Base-by-base conservation (phyloP, 2,329 filamentous ascomycete genomes). In the Pezicula radicicola region DNA sequence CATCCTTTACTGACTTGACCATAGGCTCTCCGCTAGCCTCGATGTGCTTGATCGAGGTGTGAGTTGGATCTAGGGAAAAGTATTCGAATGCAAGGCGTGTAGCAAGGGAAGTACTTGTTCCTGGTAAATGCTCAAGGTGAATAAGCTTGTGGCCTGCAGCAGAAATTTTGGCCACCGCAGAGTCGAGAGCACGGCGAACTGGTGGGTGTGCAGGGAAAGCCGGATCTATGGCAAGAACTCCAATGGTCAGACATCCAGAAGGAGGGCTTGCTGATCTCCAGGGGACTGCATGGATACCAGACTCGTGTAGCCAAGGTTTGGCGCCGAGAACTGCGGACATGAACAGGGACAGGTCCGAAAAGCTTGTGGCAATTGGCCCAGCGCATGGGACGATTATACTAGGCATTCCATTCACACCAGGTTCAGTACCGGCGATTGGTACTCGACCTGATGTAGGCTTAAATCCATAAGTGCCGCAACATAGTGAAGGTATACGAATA, bases 401-500 rank as follows among this genome's bases (percentile, higher is more conserved):
- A 7, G 44, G 44, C 12, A 18, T 16, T 16, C 44, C 44, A 36
- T 27, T 4, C n/a, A 15, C 19, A 16, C 27, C 44, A 13, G 44
- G 44, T 44, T 43, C 60, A 19, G 47, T 28, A 13, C 41, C 45
- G 33, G 30, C 43, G 39, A 35, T 53, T 4, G 43, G 50, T 9
- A 50, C 45, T n/a, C 43, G 30, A 43, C 45, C 53, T 27, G 49
- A 19, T 1, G 46, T 18, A 3, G 63, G 40, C 46, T 64, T 60
- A 50, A 61, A 64, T 60, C 63, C 30, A 33, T 61, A 61, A 39
- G 62, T 50, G 7, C 68, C 68, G 30, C 48, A 51, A 10, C 66
- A 68, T 44, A 71, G 69, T 0, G 68, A 66, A 2, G 71, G 70
- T 1, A 64, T 67, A 1, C 70, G 66, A 19, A 72, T 65, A 36